Conservation (phyloP, 2,329 filamentous ascomycete species). For the Aspergillus glaucus region DNA sequence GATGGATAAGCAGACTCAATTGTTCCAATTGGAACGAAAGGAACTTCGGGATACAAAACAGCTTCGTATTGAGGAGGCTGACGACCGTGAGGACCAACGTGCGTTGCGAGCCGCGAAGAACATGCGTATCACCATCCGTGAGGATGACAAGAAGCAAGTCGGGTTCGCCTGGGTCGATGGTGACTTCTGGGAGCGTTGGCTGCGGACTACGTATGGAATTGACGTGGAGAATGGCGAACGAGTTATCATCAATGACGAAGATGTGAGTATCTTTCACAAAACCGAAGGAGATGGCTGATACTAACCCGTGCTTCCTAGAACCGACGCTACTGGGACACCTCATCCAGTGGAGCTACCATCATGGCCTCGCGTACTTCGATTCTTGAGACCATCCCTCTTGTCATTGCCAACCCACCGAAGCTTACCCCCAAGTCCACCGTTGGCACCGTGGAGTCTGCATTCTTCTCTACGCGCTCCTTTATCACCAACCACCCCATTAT, state of each 20-base stretch:
- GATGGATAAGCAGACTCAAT: constrained; percentile 92
- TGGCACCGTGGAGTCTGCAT: constrained; percentile 40
- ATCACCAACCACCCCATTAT: constrained; percentile 39
- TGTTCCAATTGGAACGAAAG: constrained; percentile 88
- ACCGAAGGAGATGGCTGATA: background rate
- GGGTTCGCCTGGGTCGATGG: constrained; percentile 97
- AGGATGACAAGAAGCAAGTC: constrained; percentile 79
- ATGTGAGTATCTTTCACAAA: constrained; percentile 57
- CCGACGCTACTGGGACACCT: constrained; percentile 90
- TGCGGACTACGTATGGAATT: constrained; percentile 89
- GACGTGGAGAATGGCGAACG: constrained; percentile 79
- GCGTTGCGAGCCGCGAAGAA: constrained; percentile 81
- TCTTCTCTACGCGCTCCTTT: constrained; percentile 41
- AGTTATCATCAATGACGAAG: constrained; percentile 94
- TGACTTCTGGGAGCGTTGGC: constrained; percentile 95
- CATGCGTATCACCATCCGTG: constrained; percentile 86
- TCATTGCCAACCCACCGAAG: constrained; percentile 44
- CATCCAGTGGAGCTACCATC: constrained; percentile 82
- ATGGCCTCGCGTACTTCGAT: constrained; percentile 84
- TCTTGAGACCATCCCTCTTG: constrained; percentile 64
- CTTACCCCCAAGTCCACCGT: constrained; percentile 46
- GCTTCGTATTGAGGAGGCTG: constrained; percentile 88
- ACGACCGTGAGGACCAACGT: constrained; percentile 85
- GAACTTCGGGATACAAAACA: constrained; percentile 93
- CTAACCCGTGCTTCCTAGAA: constrained; percentile 50